Evolutionary conservation across 768 basidiomycete genomes (phyloP).

Genomic region (Clitopilus passeckerianus): DNA sequence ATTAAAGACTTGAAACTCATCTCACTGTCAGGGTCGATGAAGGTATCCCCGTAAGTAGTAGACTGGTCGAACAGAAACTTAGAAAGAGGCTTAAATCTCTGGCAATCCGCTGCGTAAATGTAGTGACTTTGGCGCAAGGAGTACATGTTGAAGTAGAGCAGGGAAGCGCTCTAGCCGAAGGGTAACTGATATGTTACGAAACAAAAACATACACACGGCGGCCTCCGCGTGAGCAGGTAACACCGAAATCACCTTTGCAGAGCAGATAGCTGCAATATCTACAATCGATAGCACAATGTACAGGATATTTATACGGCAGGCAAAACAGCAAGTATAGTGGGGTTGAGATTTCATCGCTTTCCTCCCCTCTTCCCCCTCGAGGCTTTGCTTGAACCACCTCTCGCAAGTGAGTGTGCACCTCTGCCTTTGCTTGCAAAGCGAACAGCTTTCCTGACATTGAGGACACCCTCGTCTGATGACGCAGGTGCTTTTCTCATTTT

Average conservation of each 20-base stretch:
- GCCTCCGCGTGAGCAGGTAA: neutral
- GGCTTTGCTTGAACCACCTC: slow-evolving; percentile 22
- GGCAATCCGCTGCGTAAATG: too few relatives aligned
- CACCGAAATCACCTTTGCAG: too few relatives aligned
- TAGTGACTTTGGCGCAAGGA: too few relatives aligned
- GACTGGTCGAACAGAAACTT: neutral
- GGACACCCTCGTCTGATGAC: slow-evolving; percentile 41
- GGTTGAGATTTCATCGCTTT: slow-evolving; percentile 14
- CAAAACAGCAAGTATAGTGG: neutral
- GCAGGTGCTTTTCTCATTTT: slow-evolving; percentile 46
- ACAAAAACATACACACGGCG: neutral
- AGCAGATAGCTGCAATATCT: too few relatives aligned
- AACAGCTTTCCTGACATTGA: slow-evolving; percentile 90
- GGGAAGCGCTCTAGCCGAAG: neutral
- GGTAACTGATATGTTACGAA: neutral
- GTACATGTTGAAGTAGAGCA: neutral
- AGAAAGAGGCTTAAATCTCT: neutral
- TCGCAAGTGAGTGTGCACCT: slow-evolving; percentile 56
- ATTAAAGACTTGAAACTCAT: neutral
- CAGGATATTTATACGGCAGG: neutral
- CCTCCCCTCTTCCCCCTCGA: slow-evolving; percentile 21
- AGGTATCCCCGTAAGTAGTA: neutral
- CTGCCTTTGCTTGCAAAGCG: slow-evolving; percentile 66
- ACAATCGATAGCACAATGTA: neutral
- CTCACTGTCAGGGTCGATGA: neutral